Percentiles rank a stretch among this genome's conserved stretches.
Evolutionary conservation across 2,329 filamentous ascomycete genomes (phyloP).

Genomic region (Bipolaris zeicola): DNA sequence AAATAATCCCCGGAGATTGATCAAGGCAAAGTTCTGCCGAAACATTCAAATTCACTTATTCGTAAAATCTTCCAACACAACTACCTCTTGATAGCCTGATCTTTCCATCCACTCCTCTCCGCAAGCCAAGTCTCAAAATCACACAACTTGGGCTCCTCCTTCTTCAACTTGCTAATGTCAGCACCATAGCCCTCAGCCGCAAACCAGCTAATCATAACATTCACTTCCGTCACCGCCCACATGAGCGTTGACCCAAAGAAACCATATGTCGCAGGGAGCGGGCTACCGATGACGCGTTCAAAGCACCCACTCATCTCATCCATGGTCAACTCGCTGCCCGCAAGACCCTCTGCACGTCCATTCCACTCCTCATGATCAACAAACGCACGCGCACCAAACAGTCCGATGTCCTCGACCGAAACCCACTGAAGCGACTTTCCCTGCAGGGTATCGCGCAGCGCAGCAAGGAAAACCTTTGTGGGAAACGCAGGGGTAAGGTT

Average conservation of each 20-base stretch:
- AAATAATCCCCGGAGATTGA: not conserved
- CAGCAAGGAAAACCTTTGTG: slow-evolving; percentile 56
- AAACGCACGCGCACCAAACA: slow-evolving; percentile 58
- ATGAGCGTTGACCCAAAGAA: slow-evolving; percentile 50
- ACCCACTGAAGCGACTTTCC: slow-evolving; percentile 52
- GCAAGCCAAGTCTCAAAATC: slow-evolving; percentile 57
- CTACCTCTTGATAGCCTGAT: slow-evolving; percentile 22
- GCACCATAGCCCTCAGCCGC: slow-evolving; percentile 54
- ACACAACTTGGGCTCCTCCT: slow-evolving; percentile 53
- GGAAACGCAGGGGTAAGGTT: slow-evolving; percentile 57
- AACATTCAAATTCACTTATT: not conserved
- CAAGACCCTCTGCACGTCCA: slow-evolving; percentile 55
- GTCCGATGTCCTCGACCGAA: slow-evolving; percentile 57
- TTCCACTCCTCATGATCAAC: slow-evolving; percentile 53
- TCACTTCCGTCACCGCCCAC: slow-evolving; percentile 52
- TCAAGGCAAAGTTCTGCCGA: not conserved
- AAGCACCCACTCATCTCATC: slow-evolving; percentile 54
- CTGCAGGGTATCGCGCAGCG: slow-evolving; percentile 50
- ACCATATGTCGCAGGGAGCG: slow-evolving; percentile 52
- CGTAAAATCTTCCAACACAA: not conserved
- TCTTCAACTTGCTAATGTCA: slow-evolving; percentile 52
- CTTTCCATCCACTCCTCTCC: slow-evolving; percentile 54
- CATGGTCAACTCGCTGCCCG: slow-evolving; percentile 59
- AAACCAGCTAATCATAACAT: slow-evolving; percentile 60
- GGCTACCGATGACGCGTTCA: slow-evolving; percentile 53